Evolutionary conservation across 805 yeast genomes (phyloP).

Genomic region (Metschnikowia gelsemii): DNA sequence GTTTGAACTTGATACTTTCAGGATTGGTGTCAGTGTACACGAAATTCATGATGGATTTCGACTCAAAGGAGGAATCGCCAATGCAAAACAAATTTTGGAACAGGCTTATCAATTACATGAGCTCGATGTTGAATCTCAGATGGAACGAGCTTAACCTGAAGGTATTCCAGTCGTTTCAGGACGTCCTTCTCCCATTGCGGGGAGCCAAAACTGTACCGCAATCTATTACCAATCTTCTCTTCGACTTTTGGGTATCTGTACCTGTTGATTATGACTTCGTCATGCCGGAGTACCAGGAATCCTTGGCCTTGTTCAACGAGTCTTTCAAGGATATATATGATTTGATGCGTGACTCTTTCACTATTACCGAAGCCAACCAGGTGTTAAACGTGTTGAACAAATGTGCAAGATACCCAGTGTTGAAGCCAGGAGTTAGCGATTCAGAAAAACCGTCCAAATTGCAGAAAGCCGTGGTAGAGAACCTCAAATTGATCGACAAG

Average conservation of each 20-base stretch:
- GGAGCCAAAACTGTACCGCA: constrained; percentile 7
- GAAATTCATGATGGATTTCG: constrained; percentile 46
- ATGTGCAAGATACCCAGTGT: constrained; percentile 70
- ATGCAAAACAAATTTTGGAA: constrained; percentile 53
- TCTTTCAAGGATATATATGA: constrained; percentile 51
- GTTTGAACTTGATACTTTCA: constrained; percentile 55
- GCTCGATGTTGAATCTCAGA: constrained; percentile 36
- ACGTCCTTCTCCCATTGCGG: constrained; percentile 41
- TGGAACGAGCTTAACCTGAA: constrained; percentile 54
- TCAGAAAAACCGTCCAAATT: constrained; percentile 51
- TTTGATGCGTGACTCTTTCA: constrained; percentile 32
- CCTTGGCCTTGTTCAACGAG: constrained; percentile 53
- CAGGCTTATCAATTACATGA: constrained; percentile 51
- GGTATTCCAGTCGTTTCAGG: constrained; percentile 54
- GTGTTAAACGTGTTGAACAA: constrained; percentile 61
- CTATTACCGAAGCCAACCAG: constrained; percentile 40
- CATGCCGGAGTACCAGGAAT: constrained; percentile 55
- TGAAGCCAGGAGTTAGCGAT: constrained; percentile 60
- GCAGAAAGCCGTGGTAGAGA: constrained; percentile 57
- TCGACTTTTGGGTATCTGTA: constrained; percentile 50
- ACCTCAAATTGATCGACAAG: constrained; percentile 36
- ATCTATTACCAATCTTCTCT: constrained; percentile 39
- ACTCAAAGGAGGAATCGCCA: constrained; percentile 19
- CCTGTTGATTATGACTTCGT: constrained; percentile 42
- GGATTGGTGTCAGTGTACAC: constrained; percentile 67